Evolutionary conservation across 1,139 yeast genomes (phyloP).

Genomic region (Yamadazyma songkhlaensis): DNA sequence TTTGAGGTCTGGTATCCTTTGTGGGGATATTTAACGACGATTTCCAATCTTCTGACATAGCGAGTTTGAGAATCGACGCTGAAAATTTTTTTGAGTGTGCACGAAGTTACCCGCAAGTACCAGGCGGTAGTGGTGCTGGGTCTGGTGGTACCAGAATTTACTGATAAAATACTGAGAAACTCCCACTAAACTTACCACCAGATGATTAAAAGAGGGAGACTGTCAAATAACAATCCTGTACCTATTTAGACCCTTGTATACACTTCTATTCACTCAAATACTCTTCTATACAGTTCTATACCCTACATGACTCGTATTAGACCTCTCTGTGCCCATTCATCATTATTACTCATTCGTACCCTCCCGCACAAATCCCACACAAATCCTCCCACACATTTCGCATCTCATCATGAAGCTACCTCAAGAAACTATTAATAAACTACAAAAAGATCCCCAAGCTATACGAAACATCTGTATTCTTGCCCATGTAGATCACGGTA

Average conservation of each 20-base stretch:
- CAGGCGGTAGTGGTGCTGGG: neutral
- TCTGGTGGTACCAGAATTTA: no score
- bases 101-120: constrained; percentile 4
- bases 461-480: constrained; percentile 90
- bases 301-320: no score
- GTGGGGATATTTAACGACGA: constrained; percentile 68
- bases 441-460: constrained; percentile 67
- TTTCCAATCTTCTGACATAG: constrained; percentile 63
- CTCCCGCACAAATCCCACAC: no score
- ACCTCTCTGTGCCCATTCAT: no score
- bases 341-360: no score
- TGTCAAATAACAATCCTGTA: no score
- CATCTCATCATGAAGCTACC: constrained; percentile 41
- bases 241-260: no score
- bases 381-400: neutral
- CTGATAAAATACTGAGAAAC: no score
- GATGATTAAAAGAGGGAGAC: no score
- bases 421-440: constrained; percentile 57
- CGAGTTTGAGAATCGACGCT: neutral
- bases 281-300: no score
- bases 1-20: constrained; percentile 89
- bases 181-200: no score
- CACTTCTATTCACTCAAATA: no score
- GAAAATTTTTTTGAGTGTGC: constrained; percentile 4
- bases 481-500: constrained; percentile 99